Conservation (phyloP, 495 filamentous ascomycete genomes). For the Neurospora hispaniola region DNA sequence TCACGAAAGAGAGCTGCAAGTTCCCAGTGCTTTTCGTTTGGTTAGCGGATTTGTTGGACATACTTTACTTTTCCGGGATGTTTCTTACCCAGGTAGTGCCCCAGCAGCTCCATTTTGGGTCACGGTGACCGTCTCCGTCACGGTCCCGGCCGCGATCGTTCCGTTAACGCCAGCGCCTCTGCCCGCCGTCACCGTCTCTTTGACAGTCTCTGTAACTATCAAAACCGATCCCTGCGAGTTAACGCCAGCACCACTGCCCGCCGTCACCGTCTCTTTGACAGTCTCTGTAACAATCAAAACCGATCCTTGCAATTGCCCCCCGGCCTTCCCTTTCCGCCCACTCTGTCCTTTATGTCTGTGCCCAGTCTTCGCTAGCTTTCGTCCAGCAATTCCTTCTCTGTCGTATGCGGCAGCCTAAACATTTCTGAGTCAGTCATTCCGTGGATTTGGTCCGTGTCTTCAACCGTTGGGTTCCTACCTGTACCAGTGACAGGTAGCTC, state of each 20-base stretch:
- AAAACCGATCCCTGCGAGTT: background rate
- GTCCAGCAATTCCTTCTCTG: conserved; percentile 21
- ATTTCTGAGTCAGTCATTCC: background rate
- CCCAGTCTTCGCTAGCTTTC: conserved; percentile 4
- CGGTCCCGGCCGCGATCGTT: conserved; percentile 20
- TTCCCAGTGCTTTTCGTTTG: background rate
- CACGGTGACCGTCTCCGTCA: conserved; percentile 23
- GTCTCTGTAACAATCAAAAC: conserved; percentile 31
- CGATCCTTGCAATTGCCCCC: conserved; percentile 8
- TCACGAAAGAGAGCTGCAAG: conserved; percentile 27
- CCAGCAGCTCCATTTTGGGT: conserved; percentile 8
- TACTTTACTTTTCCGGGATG: background rate
- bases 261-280: conserved; percentile 22
- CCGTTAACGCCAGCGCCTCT: conserved; percentile 10
- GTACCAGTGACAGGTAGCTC: conserved; percentile 27
- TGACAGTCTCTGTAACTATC: conserved; percentile 32
- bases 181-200: conserved; percentile 24
- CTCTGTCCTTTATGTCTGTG: conserved; percentile 1
- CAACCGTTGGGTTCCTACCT: conserved; percentile 22
- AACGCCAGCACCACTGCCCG: conserved; percentile 15
- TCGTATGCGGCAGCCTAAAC: conserved; percentile 26
- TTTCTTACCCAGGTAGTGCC: conserved; percentile 2
- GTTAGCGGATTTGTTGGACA: background rate
- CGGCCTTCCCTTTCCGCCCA: conserved; percentile 1
- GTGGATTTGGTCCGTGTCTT: background rate